Evolutionary conservation across 805 yeast genomes (phyloP), one percentile per base, ranked within the genome.

Genomic region (Ogataea wickerhamii): DNA sequence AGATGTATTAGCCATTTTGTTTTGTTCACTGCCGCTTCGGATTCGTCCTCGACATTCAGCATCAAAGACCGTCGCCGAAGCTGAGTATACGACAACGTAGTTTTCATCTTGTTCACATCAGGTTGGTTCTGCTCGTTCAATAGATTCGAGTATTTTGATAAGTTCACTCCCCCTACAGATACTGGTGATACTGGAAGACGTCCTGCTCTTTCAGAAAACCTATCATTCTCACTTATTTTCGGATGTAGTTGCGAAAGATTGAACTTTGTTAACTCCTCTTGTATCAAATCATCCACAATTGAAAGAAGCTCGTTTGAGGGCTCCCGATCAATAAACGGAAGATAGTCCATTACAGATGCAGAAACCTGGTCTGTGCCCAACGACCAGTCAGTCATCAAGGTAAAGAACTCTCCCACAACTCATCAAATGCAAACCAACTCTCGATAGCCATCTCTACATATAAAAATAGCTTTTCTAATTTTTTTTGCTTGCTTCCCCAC

Each of bases 51-150:
- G 14, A 73, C 44, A 25, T 58, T 51, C 18, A 49, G 40, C 8
- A 41, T 25, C 17, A 78, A 52, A n/a, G 68, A 64, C 14, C 75
- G 49, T 20, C 63, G 58, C 34, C 72, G 66, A 29, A 69, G 58
- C 17, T 53, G 44, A 3, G 72, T 51, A 48, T 71, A 71, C 21
- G 68, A 64, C 19, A 73, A 42, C 4, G 71, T 58, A 7, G 69
- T 58, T 43, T 64, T 61, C 46, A 67, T 41, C 18, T 53, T 44
- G 18, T 44, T 38, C 19, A 51, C 28, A 52, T 42, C 45, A 10
- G 46, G 44, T 17, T 40, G 44, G 33, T 29, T 32, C 3, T 35
- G 17, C 26, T 41, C 49, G 34, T 44, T 43, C 33, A 44, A 26
- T 14, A 46, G 39, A 22, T 44, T 47, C 22, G 51, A 44, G 36